A percentile compares a stretch with the other conserved stretches of the same genome.
phyloP scores from a whole-genome alignment of 2,329 filamentous ascomycete species.

The Cordyceps militaris region DNA sequence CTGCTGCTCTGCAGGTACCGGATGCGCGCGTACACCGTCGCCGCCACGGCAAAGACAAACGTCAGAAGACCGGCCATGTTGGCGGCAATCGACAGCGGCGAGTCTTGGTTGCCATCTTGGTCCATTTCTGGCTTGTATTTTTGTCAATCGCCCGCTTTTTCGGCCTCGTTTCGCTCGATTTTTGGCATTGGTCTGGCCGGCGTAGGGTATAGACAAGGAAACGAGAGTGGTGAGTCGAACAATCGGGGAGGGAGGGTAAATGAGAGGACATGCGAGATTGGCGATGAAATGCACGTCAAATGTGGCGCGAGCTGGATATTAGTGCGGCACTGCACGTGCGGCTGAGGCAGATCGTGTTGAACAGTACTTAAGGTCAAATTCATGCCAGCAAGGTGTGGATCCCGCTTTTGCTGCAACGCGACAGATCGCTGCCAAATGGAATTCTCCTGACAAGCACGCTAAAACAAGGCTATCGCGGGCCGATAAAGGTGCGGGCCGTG shows the following conservation, averaged over 20 bases:
- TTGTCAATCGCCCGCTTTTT: neutral
- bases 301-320: neutral
- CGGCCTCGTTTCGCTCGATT: neutral
- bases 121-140: slow-evolving; percentile 17
- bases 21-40: slow-evolving; percentile 36
- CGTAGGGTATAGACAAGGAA: neutral
- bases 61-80: slow-evolving; percentile 40
- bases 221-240: neutral
- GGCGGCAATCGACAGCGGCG: slow-evolving; percentile 37
- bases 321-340: neutral
- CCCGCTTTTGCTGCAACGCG: no score
- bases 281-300: neutral
- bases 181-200: neutral
- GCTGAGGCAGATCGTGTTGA: slow-evolving; percentile 1
- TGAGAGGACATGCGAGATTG: neutral
- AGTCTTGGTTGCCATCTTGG: slow-evolving; percentile 27
- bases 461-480: no score
- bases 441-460: no score
- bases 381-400: no score
- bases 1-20: slow-evolving; percentile 40
- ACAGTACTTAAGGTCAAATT: no score
- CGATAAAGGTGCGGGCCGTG: no score
- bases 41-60: slow-evolving; percentile 39
- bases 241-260: neutral
- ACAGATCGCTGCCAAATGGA: no score